Conservation (phyloP, 1,284 basidiomycete genomes). For the Schizophyllum amplum region DNA sequence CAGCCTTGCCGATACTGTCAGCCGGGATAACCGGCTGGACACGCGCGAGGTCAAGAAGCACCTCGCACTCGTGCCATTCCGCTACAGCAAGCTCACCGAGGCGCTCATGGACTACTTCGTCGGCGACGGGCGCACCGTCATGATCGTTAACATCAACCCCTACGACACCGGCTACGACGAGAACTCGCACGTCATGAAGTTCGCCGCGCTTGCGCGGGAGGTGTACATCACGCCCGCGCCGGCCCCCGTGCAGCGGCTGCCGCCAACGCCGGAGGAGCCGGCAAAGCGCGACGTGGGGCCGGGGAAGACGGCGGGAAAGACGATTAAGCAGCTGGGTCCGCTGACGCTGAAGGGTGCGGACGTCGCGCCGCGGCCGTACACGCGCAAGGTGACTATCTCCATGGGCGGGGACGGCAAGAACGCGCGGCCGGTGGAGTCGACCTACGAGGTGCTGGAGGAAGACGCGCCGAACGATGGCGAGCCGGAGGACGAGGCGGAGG, state of each 20-base stretch:
- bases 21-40: constrained; percentile 47
- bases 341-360: constrained; percentile 25
- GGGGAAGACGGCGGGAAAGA: constrained; percentile 27
- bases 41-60: constrained; percentile 64
- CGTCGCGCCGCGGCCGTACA: constrained; percentile 34
- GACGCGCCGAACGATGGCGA: constrained; percentile 37
- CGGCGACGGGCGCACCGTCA: constrained; percentile 88
- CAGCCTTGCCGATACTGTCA: constrained; percentile 34
- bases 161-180: constrained; percentile 98
- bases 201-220: constrained; percentile 89
- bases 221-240: constrained; percentile 69
- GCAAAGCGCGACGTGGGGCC: constrained; percentile 9
- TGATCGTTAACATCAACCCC: constrained; percentile 99
- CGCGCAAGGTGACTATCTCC: constrained; percentile 61
- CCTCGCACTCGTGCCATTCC: constrained; percentile 86
- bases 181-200: constrained; percentile 97
- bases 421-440: constrained; percentile 71
- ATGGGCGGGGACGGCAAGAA: constrained; percentile 44
- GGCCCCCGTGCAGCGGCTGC: constrained; percentile 41
- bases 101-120: constrained; percentile 95
- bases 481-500: constrained; percentile 37
- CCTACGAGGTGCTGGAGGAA: constrained; percentile 59
- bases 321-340: constrained; percentile 28
- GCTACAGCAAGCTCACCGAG: constrained; percentile 95
- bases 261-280: constrained; percentile 11